Evolutionary conservation across 2,329 filamentous ascomycete species (phyloP).

Genomic region (Claviceps pusilla): DNA sequence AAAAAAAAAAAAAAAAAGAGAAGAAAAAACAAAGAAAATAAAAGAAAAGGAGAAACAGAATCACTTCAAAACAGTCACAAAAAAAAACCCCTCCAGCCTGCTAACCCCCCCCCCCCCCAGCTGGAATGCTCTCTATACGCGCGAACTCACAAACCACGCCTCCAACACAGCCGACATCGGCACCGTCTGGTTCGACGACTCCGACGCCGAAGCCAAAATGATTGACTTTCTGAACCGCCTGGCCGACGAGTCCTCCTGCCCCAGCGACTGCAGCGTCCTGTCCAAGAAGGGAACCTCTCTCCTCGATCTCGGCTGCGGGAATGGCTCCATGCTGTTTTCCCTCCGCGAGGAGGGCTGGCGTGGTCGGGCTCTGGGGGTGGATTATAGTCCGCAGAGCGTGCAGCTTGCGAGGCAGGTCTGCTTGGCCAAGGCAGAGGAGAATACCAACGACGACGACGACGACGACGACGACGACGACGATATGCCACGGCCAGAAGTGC

Average conservation of each 20-base stretch:
- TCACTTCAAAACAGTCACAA: background rate
- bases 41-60: conserved; percentile 33
- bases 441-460: too few relatives aligned
- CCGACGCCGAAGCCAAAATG: conserved; percentile 70
- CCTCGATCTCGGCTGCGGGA: conserved; percentile 84
- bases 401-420: conserved; percentile 55
- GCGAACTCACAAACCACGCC: conserved; percentile 56
- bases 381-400: conserved; percentile 68
- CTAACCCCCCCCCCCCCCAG: conserved; percentile 18
- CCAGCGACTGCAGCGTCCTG: background rate
- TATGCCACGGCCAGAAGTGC: conserved; percentile 13
- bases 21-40: conserved; percentile 36
- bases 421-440: conserved; percentile 10
- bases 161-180: conserved; percentile 64
- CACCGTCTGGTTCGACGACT: conserved; percentile 93
- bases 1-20: background rate
- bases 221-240: conserved; percentile 46
- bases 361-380: conserved; percentile 67
- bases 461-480: too few relatives aligned
- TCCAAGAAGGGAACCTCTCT: conserved; percentile 36
- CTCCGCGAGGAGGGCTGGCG: conserved; percentile 50
- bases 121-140: conserved; percentile 61
- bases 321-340: conserved; percentile 81
- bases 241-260: conserved; percentile 10
- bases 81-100: too few relatives aligned